Base-by-base conservation (phyloP, 495 filamentous ascomycete species). In the Neurospora discreta region DNA sequence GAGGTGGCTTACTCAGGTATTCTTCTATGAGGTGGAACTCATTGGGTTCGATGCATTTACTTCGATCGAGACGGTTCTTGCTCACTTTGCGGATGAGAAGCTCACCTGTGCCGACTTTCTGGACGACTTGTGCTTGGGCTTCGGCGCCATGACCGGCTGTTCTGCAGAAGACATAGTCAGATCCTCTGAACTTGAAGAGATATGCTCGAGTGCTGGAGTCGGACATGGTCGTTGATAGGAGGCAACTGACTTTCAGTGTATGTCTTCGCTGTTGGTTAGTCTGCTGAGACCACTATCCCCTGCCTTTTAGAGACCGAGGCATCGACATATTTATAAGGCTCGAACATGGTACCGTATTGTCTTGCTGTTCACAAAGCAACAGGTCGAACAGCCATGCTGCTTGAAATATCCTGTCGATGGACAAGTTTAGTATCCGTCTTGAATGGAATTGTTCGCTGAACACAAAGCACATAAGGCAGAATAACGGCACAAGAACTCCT, bases 11-110 rank as follows among this genome's bases (percentile, higher is more conserved):
- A 16, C 30, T 72, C 18, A 38, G 36, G 3, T 18, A 16, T 4
- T 52, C 69, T 8, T 38, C 16, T 13, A n/a, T n/a, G 3, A 46
- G 18, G 15, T 7, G n/a, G 5, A 38, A 36, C 26, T 41, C 43
- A 10, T 36, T 42, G 39, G 40, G 52, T 15, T 33, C 23, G 26
- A 18, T 30, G 26, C 52, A 65, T 65, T 65, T 18, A 13, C 13
- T 30, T 30, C 7, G 15, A 9, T 65, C 52, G n/a, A 20, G 39
- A 5, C 43, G 15, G 39, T 68, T 20, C 15, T 6, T 52, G 44
- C 41, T 33, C 26, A 73, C 71, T 69, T 73, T 73, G 2, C 68
- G 71, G 26, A 73, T 39, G 16, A 73, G 26, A 15, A 39, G 36
- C 46, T 43, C 39, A 7, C 46, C 69, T 8, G 44, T 43, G 9